Evolutionary conservation across 1,284 basidiomycete species (phyloP).

Genomic region (Cutaneotrichosporon cutaneum): DNA sequence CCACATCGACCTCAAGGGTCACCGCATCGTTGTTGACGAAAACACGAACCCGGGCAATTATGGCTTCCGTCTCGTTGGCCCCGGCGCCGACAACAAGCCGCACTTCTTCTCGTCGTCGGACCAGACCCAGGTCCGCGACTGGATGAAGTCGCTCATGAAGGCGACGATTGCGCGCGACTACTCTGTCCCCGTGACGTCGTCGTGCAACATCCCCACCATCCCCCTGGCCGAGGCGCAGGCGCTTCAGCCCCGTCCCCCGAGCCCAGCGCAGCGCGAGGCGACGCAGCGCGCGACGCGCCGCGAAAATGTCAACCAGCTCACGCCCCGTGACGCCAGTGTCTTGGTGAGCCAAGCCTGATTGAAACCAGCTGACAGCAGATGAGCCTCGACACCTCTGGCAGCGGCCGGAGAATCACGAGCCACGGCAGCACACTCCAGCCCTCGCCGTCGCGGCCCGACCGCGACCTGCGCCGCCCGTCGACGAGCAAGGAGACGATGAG

Average conservation of each 20-base stretch:
- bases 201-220: constrained; percentile 96
- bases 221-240: constrained; percentile 91
- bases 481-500: constrained; percentile 9
- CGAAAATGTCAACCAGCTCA: constrained; percentile 86
- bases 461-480: constrained; percentile 48
- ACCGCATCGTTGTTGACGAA: constrained; percentile 91
- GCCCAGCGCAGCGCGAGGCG: constrained; percentile 79
- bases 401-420: constrained; percentile 19
- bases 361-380: constrained; percentile 33
- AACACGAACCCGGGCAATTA: constrained; percentile 88
- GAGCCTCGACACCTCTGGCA: constrained; percentile 47
- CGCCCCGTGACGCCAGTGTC: constrained; percentile 77
- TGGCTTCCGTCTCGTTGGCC: constrained; percentile 92
- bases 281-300: constrained; percentile 83
- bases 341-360: constrained; percentile 62
- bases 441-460: constrained; percentile 43
- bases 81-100: constrained; percentile 67
- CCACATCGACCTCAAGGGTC: constrained; percentile 86
- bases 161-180: constrained; percentile 93
- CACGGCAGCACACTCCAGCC: constrained; percentile 12
- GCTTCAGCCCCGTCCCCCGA: constrained; percentile 92
- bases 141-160: constrained; percentile 99
- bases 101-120: constrained; percentile 92
- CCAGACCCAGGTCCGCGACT: constrained; percentile 77
- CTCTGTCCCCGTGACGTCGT: constrained; percentile 87